Base-by-base conservation (phyloP, 176 grass and related monocot genomes). In the Lolium perenne region DNA sequence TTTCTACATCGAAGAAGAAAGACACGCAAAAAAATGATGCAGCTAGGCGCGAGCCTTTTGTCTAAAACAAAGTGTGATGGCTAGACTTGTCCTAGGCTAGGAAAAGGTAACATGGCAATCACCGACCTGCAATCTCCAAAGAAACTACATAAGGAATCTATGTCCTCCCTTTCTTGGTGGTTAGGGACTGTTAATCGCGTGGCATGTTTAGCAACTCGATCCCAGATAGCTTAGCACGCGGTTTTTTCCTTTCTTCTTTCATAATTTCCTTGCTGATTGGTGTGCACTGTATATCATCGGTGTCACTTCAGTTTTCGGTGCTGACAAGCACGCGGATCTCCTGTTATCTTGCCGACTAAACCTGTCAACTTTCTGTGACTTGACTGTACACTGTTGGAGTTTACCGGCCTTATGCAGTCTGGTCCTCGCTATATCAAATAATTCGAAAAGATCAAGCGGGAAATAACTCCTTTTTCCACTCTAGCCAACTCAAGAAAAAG, bases 91-190 rank as follows among this genome's bases (percentile, higher is more conserved):
- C 20, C 2, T 86, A 18, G 59, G 40, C 18, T 53, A 32, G 70
- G 83, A 43, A n/a, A 70, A 29, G 38, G 79, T 72, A 71, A 73
- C 79, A 83, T 79, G 80, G 17, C 46, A 22, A 90, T 79, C 84
- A 73, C 22, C 4, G 60, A 15, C 73, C 73, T 83, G 35, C 46
- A 29, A 74, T 86, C 45, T 54, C 71, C 59, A 45, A 58, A 35
- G 54, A 62, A 71, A 21, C 56, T 4, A 76, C 73, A 76, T 2
- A 14, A 74, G 38, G 9, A 64, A 23, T 78, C 15, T 56, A 0
- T 8, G 64, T 65, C 35, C 22, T 64, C 65, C 65, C 32, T 68
- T 77, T 26, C 66, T 41, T 70, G 35, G 35, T 56, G 21, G 7
- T 35, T 25, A 47, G 21, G 74, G 65, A 47, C 8, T 79, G 22